Percentiles rank a stretch among this genome's conserved stretches.
phyloP scores from a whole-genome alignment of 2,329 filamentous ascomycete genomes.

The Bipolaris cookei region DNA sequence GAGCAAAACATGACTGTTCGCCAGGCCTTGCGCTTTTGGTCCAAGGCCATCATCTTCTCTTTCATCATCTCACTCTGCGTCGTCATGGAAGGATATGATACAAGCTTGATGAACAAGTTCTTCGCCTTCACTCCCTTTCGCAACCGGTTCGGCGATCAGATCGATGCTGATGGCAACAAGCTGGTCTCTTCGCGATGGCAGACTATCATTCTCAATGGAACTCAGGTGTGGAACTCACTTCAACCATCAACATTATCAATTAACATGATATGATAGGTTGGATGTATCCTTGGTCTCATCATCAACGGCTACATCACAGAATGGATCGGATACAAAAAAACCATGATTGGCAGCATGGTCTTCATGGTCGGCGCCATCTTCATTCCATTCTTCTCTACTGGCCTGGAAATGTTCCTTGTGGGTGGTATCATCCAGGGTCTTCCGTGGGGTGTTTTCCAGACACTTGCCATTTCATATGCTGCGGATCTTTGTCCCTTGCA shows the following conservation, averaged over 20 bases:
- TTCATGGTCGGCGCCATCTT: conserved; percentile 34
- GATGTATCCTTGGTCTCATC: conserved; percentile 52
- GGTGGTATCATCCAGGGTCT: conserved; percentile 59
- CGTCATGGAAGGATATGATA: conserved; percentile 87
- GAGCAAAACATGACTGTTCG: conserved; percentile 60
- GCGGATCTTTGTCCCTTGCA: conserved; percentile 69
- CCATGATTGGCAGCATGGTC: conserved; percentile 34
- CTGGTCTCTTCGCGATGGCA: conserved; percentile 53
- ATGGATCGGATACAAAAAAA: conserved; percentile 47
- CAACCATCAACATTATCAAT: background rate
- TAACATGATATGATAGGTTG: conserved; percentile 38
- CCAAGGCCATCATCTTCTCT: conserved; percentile 82
- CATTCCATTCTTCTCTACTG: conserved; percentile 36
- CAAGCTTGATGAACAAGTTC: conserved; percentile 79
- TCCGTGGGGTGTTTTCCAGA: conserved; percentile 53
- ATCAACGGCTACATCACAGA: conserved; percentile 54
- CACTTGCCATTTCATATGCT: conserved; percentile 33
- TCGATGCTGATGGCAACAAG: conserved; percentile 42
- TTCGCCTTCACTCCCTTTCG: conserved; percentile 58
- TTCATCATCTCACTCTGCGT: conserved; percentile 84
- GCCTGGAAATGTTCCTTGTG: conserved; percentile 63
- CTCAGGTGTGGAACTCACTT: conserved; percentile 37
- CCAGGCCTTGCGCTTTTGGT: conserved; percentile 79
- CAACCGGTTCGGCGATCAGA: conserved; percentile 48
- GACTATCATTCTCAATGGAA: conserved; percentile 52